phyloP scores from a whole-genome alignment of 192 early-diverging fungal genomes.

The Spinellus fusiger region DNA sequence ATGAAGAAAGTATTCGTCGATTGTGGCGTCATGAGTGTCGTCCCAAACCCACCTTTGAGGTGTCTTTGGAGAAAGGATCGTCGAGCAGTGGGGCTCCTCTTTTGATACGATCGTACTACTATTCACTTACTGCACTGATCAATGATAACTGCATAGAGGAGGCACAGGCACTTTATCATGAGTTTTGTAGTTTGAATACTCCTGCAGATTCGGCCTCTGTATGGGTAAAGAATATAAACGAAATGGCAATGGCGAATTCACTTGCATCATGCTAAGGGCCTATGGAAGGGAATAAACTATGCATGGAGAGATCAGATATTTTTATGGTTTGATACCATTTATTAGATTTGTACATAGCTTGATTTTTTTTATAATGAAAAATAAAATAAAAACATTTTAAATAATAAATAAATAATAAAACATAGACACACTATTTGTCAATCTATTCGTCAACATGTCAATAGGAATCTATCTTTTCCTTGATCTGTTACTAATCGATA shows the following conservation, averaged over 20 bases:
- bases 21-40: neutral
- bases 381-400: neutral
- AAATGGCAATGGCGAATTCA: neutral
- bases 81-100: neutral
- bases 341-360: neutral
- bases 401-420: neutral
- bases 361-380: neutral
- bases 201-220: conserved; percentile 1
- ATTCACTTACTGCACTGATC: neutral
- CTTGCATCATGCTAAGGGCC: neutral
- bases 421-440: too few relatives aligned
- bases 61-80: neutral
- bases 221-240: conserved; percentile 4
- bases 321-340: neutral
- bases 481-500: too few relatives aligned
- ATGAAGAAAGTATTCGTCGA: conserved; percentile 8
- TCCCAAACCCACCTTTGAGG: neutral
- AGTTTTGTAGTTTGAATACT: neutral
- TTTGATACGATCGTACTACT: conserved; percentile 6
- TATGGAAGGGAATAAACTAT: neutral
- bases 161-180: conserved; percentile 1
- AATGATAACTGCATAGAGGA: neutral
- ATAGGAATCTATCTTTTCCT: too few relatives aligned
- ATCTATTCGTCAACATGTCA: too few relatives aligned
- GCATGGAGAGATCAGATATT: neutral